phyloP scores from a whole-genome alignment of 106 monocot genomes.

The Dioscorea zingiberensis region DNA sequence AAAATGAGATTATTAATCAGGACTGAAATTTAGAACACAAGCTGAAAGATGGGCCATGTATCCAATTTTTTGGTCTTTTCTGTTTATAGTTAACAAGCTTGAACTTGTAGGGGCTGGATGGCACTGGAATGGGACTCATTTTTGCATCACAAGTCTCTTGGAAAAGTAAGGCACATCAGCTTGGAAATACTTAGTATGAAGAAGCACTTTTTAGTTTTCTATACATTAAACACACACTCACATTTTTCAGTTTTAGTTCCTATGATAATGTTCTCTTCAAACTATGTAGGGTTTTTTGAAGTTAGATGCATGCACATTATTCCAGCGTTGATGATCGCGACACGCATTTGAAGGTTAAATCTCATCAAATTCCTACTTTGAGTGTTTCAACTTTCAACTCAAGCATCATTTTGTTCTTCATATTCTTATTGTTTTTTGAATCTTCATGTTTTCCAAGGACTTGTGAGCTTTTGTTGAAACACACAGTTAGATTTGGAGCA shows the following conservation, averaged over 20 bases:
- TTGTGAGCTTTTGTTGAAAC: conserved; percentile 65
- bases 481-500: conserved; percentile 54
- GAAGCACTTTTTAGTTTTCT: too few species aligned
- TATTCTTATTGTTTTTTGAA: background rate
- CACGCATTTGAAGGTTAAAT: conserved; percentile 79
- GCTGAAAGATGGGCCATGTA: too few species aligned
- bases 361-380: background rate
- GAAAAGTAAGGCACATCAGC: conserved; percentile 44
- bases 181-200: too few species aligned
- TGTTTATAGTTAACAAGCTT: too few species aligned
- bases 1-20: too few species aligned
- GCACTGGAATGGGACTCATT: conserved; percentile 73
- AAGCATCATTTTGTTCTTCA: background rate
- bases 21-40: too few species aligned
- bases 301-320: conserved; percentile 84
- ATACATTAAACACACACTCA: too few species aligned
- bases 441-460: conserved; percentile 24
- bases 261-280: background rate
- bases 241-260: too few species aligned
- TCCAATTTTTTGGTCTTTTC: too few species aligned
- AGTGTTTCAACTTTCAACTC: background rate
- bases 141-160: conserved; percentile 77
- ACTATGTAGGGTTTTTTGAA: conserved; percentile 60
- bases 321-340: conserved; percentile 66
- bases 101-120: conserved; percentile 56